phyloP scores from a whole-genome alignment of 2,329 filamentous ascomycete species.

The Cyclaneusma minus region DNA sequence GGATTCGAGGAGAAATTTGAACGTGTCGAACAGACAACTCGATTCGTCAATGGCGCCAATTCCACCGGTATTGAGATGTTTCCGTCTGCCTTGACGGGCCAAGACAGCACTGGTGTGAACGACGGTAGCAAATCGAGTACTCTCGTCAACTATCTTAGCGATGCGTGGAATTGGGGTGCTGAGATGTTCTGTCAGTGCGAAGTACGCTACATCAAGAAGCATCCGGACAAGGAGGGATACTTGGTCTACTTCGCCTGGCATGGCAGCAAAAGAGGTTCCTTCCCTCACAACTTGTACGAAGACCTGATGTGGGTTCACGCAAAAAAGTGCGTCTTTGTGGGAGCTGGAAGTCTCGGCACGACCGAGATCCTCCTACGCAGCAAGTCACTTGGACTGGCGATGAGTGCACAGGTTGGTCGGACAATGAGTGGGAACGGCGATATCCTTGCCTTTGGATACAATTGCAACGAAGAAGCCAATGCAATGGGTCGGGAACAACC shows the following conservation, averaged over 20 bases:
- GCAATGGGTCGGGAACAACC: constrained; percentile 35
- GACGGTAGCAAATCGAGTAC: constrained; percentile 54
- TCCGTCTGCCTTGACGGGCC: constrained; percentile 40
- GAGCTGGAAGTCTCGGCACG: constrained; percentile 47
- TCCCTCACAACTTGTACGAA: constrained; percentile 35
- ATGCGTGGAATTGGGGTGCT: constrained; percentile 59
- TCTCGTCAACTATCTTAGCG: constrained; percentile 49
- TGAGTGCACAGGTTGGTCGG: constrained; percentile 40
- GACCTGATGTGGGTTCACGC: constrained; percentile 55
- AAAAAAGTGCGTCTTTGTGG: constrained; percentile 48
- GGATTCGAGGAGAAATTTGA: constrained; percentile 36
- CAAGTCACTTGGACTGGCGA: constrained; percentile 37
- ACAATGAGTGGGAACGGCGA: constrained; percentile 54
- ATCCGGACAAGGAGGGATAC: constrained; percentile 35
- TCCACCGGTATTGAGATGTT: constrained; percentile 49
- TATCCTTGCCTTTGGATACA: constrained; percentile 49
- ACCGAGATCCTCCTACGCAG: constrained; percentile 50
- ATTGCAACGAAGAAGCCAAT: constrained; percentile 40
- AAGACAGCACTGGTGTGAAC: constrained; percentile 49
- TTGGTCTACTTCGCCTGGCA: constrained; percentile 51
- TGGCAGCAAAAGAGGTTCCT: constrained; percentile 37
- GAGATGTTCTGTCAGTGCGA: constrained; percentile 58
- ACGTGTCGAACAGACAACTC: constrained; percentile 43
- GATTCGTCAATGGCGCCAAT: constrained; percentile 44
- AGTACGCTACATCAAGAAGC: constrained; percentile 44